Percentiles rank a stretch among this genome's conserved stretches.
phyloP scores from a whole-genome alignment of 768 basidiomycete species.

The Trametes cubensis region DNA sequence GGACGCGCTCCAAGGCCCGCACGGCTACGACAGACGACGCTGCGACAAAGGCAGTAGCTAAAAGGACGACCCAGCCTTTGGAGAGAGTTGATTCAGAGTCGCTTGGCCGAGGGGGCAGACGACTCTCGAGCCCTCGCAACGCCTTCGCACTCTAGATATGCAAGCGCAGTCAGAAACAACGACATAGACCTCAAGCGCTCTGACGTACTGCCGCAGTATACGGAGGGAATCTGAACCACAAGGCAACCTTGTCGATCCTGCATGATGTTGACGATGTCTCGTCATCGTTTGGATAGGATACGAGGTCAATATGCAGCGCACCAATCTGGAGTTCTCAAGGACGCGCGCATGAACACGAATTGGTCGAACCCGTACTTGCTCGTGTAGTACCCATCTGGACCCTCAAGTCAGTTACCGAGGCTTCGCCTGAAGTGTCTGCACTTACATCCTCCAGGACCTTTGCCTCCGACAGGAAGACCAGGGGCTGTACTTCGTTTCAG shows the following conservation, averaged over 20 bases:
- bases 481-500: constrained; percentile 40
- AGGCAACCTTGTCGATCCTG: constrained; percentile 36
- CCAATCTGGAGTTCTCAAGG: constrained; percentile 47
- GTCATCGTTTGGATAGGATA: background rate
- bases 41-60: background rate
- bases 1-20: background rate
- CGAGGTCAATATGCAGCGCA: constrained; percentile 21
- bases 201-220: constrained; percentile 26
- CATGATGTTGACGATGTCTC: background rate
- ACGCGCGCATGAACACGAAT: constrained; percentile 74
- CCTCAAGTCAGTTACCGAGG: background rate
- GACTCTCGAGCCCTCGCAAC: background rate
- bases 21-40: background rate
- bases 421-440: background rate
- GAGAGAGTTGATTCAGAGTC: background rate
- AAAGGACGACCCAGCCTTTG: background rate
- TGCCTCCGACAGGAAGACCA: constrained; percentile 73
- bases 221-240: constrained; percentile 41
- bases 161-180: background rate
- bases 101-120: constrained; percentile 3
- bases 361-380: constrained; percentile 76
- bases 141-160: background rate
- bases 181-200: background rate
- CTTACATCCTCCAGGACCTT: constrained; percentile 71
- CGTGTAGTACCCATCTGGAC: constrained; percentile 64